Conservation (phyloP, 2,329 filamentous ascomycete genomes). For the Colletotrichum tanaceti region DNA sequence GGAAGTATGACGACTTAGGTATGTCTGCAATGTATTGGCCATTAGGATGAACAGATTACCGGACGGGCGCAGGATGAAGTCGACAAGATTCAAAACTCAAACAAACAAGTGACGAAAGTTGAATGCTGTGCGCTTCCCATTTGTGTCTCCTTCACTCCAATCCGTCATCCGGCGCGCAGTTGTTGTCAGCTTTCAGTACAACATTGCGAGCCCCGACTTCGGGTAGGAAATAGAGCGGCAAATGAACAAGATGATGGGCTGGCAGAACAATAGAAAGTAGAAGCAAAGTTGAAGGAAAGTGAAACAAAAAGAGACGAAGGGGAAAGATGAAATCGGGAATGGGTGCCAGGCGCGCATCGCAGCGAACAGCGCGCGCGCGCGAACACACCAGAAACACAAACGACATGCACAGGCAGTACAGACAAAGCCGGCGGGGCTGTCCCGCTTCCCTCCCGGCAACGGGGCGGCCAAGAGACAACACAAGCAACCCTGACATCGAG, state of each 20-base stretch:
- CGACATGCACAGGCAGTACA: conserved; percentile 35
- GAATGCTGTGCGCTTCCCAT: conserved; percentile 8
- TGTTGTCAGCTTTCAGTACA: conserved; percentile 13
- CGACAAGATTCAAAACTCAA: conserved; percentile 4
- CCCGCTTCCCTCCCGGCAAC: conserved; percentile 28
- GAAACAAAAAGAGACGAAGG: conserved; percentile 4
- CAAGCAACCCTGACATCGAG: conserved; percentile 33
- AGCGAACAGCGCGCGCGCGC: conserved; percentile 14
- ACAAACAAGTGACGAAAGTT: background rate
- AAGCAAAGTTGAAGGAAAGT: background rate
- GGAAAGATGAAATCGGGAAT: conserved; percentile 29
- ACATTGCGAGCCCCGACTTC: background rate
- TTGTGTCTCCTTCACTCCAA: conserved; percentile 3
- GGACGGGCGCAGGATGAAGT: conserved; percentile 11
- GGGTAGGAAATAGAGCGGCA: conserved; percentile 11
- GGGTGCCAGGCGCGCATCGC: conserved; percentile 15
- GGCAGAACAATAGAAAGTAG: background rate
- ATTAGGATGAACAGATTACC: conserved; percentile 29
- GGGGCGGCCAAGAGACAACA: conserved; percentile 25
- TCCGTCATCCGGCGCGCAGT: conserved; percentile 7
- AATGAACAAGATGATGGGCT: background rate
- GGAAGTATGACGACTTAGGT: conserved; percentile 29
- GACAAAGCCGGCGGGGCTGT: conserved; percentile 38
- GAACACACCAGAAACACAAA: conserved; percentile 39
- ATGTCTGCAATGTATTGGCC: conserved; percentile 30